Base-by-base conservation (phyloP, 1,139 yeast genomes). In the Eremothecium cymbalariae region DNA sequence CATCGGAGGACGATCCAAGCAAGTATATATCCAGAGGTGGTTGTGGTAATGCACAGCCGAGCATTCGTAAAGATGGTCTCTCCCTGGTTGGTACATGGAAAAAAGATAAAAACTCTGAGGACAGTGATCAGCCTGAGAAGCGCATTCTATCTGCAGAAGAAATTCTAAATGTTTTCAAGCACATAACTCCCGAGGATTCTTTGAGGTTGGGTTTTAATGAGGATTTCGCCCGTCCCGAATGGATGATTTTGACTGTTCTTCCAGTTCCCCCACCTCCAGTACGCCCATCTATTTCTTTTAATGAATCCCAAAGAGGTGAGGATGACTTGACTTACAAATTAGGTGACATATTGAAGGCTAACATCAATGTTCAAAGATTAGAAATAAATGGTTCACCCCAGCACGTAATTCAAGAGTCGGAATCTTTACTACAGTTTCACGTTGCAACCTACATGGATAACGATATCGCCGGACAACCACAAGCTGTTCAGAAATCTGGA, bases 241-340 rank as follows among this genome's bases (percentile, higher is more conserved):
- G 98, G 99, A 77, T 93, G 80, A 72, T 93, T 45, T 74, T 93
- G 46, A 88, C 98, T 2, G 97, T 90, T 12, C 69, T 93, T 51
- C 98, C 98, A 1, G 98, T 93, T n/a, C 99, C 99, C 28, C 99
- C 99, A 35, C 98, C 98, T 39, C 97, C 97, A 22, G 98, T 93
- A 22, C 81, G 99, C 63, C 99, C 99, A 12, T 83, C 95, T 26
- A 90, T 93, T 65, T 95, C 98, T 2, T 88, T 90, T 53, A 90
- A 90, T 50, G 98, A 93, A 55, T 85, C 96, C n/a, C 95, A 95
- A 38, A 77, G 98, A 65, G 96, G 98, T 51, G 98, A 93, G 60
- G 99, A 93, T 73, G 99, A 93, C 70, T 80, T 93, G 63, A 93
- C 99, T 3, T 90, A 88, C 60, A 93, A 93, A 63, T 71, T 93